A percentile compares a stretch with the other conserved stretches of the same genome.
phyloP scores from a whole-genome alignment of 1,139 yeast species.

The Casaregolazyma suthepensis region DNA sequence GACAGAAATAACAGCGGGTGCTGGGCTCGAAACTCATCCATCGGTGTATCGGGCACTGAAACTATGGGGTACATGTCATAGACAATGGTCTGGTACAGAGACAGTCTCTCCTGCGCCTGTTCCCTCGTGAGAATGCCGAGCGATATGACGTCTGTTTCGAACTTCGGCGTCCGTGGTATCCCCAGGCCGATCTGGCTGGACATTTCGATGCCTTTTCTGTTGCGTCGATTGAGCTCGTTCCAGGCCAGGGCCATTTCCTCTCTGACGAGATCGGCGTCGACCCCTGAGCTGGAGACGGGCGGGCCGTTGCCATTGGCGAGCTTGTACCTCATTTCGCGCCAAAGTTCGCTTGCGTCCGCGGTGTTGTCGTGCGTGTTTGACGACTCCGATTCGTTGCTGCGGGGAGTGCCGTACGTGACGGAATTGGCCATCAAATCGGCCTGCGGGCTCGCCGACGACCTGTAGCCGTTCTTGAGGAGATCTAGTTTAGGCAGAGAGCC shows the following conservation, averaged over 20 bases:
- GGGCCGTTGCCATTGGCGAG: not conserved
- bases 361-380: not conserved
- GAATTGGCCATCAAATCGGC: not conserved
- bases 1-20: conserved; percentile 61
- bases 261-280: conserved; percentile 23
- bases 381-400: not conserved
- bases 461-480: not conserved
- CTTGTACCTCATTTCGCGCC: not conserved
- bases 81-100: conserved; percentile 25
- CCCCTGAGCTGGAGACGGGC: conserved; percentile 14
- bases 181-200: conserved; percentile 18
- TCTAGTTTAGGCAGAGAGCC: not conserved
- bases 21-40: conserved; percentile 43
- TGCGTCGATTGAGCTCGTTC: conserved; percentile 26
- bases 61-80: conserved; percentile 47
- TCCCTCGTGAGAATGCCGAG: conserved; percentile 29
- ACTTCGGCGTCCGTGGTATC: conserved; percentile 21
- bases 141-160: conserved; percentile 29
- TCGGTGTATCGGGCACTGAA: conserved; percentile 38
- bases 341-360: not conserved
- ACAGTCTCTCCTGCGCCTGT: conserved; percentile 30
- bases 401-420: not conserved
- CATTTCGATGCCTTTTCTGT: conserved; percentile 22
- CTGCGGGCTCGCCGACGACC: not conserved
- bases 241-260: conserved; percentile 28